phyloP scores from a whole-genome alignment of 2,329 filamentous ascomycete genomes.

The Clarireedia sp. region DNA sequence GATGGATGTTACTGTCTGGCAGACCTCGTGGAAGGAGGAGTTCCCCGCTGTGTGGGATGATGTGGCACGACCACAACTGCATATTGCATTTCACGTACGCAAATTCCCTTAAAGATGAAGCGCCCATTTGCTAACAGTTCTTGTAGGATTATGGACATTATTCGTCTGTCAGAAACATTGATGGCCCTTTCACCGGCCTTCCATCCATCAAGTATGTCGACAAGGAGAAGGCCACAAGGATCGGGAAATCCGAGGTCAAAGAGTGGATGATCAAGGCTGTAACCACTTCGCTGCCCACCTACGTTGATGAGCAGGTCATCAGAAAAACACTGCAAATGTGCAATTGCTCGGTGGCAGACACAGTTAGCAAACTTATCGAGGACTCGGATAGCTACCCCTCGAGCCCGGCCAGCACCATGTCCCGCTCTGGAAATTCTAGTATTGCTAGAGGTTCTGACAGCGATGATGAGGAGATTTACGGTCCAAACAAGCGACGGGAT shows the following conservation, averaged over 20 bases:
- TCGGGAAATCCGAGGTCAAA: conserved; percentile 35
- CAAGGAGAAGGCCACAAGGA: conserved; percentile 31
- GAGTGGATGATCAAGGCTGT: conserved; percentile 48
- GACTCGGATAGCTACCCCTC: conserved; percentile 34
- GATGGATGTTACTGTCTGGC: conserved; percentile 52
- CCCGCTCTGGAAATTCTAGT: conserved; percentile 39
- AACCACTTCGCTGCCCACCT: conserved; percentile 25
- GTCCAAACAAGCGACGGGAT: conserved; percentile 41
- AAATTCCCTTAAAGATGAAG: neutral
- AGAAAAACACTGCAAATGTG: conserved; percentile 46
- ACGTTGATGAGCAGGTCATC: conserved; percentile 43
- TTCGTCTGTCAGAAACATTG: conserved; percentile 50
- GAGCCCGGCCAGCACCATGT: conserved; percentile 15
- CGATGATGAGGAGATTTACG: conserved; percentile 38
- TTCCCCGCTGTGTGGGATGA: neutral
- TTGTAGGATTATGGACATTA: conserved; percentile 42
- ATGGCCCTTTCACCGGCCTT: conserved; percentile 49
- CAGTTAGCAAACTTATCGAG: conserved; percentile 39
- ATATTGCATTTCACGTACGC: neutral
- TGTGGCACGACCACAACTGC: neutral
- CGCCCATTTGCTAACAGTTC: neutral
- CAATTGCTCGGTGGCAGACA: conserved; percentile 48
- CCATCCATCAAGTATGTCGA: conserved; percentile 38
- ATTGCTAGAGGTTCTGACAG: conserved; percentile 43
- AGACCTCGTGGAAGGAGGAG: conserved; percentile 33